These are phyloP conservation scores for Fomitopsis serialis DNA, from an alignment of 768 basidiomycete species.

Conservation along the genomic window DNA sequence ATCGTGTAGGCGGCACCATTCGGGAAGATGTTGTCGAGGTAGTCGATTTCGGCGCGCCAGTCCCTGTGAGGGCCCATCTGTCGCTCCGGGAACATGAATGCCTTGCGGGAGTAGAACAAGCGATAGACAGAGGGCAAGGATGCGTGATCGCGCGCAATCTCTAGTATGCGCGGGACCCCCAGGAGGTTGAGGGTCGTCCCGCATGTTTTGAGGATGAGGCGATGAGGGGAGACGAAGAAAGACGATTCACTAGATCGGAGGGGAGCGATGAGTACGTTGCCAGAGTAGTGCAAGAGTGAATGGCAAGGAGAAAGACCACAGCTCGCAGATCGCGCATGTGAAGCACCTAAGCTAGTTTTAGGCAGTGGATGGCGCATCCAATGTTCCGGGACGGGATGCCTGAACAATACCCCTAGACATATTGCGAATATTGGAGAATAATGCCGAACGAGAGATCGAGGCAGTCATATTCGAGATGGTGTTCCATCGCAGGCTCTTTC, in stretches of 20 bases:
- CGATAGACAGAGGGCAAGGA: slow-evolving; percentile 70
- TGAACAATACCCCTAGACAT: too few species aligned
- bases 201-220: slow-evolving; percentile 97
- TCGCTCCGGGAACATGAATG: slow-evolving; percentile 98
- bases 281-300: too few species aligned
- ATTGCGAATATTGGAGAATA: too few species aligned
- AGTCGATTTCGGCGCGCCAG: slow-evolving; percentile 92
- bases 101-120: slow-evolving; percentile 97
- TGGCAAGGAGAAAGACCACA: background rate
- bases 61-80: slow-evolving; percentile 89
- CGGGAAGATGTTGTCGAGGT: slow-evolving; percentile 84
- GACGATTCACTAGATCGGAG: slow-evolving; percentile 78
- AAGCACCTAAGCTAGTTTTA: background rate
- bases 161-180: slow-evolving; percentile 90
- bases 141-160: slow-evolving; percentile 76
- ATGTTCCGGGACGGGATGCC: too few species aligned
- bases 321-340: background rate
- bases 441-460: too few species aligned
- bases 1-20: slow-evolving; percentile 93
- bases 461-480: too few species aligned
- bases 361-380: too few species aligned
- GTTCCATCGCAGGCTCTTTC: too few species aligned
- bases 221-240: slow-evolving; percentile 90
- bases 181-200: slow-evolving; percentile 97
- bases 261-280: background rate